These are phyloP conservation scores for Parasarocladium wereldwijsianum DNA, from an alignment of 2,329 filamentous ascomycete species.

Conservation along the genomic window DNA sequence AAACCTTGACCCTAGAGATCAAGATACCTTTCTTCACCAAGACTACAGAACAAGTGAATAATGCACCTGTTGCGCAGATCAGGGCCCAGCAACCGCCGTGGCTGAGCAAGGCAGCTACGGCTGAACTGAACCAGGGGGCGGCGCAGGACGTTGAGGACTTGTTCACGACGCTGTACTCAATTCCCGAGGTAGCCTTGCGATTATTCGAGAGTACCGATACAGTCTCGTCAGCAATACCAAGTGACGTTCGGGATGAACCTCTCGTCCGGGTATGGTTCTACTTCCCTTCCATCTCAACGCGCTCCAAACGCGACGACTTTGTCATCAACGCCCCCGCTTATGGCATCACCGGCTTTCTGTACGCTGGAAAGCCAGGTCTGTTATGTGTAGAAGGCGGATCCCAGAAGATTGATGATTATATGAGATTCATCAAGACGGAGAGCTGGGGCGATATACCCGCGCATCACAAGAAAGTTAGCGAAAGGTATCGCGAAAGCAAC, in stretches of 20 bases:
- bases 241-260: constrained; percentile 7
- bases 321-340: constrained; percentile 37
- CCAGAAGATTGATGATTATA: constrained; percentile 36
- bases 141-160: constrained; percentile 24
- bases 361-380: constrained; percentile 44
- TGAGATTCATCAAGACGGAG: constrained; percentile 49
- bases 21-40: constrained; percentile 4
- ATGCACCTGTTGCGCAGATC: constrained; percentile 25
- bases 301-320: constrained; percentile 42
- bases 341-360: constrained; percentile 40
- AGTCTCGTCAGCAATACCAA: too few species aligned
- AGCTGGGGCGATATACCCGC: constrained; percentile 48
- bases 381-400: constrained; percentile 36
- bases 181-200: neutral
- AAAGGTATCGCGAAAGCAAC: constrained; percentile 29
- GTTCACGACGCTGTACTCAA: constrained; percentile 12
- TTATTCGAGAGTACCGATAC: neutral
- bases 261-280: constrained; percentile 46
- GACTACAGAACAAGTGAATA: constrained; percentile 9
- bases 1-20: neutral
- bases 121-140: constrained; percentile 21
- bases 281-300: constrained; percentile 45
- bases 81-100: constrained; percentile 33
- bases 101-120: constrained; percentile 33
- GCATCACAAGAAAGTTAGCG: constrained; percentile 48